A percentile compares a stretch with the other conserved stretches of the same genome.
These are phyloP conservation scores for Neurospora tetraspora DNA, from an alignment of 495 filamentous ascomycete species.

Conservation along the genomic window DNA sequence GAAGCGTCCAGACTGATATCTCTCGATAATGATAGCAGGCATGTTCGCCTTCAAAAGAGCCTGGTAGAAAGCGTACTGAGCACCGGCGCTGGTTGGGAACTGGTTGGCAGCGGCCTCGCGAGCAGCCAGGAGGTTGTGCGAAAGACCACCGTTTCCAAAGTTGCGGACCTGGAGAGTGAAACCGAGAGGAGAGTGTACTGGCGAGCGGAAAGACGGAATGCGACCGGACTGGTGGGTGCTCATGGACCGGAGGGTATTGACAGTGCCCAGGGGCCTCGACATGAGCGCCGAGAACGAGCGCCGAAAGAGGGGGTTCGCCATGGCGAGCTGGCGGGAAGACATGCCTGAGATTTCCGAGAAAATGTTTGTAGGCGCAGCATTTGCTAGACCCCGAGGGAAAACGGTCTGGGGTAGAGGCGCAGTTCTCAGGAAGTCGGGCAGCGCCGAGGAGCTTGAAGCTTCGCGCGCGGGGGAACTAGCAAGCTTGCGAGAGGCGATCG, in stretches of 20 bases:
- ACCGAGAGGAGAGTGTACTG: constrained; percentile 2
- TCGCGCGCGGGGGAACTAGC: constrained; percentile 1
- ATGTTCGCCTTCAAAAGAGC: constrained; percentile 84
- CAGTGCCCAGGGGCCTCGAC: constrained; percentile 12
- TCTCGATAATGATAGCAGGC: constrained; percentile 81
- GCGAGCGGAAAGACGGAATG: constrained; percentile 9
- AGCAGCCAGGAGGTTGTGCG: constrained; percentile 39
- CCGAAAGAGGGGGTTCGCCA: constrained; percentile 28
- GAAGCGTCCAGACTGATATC: constrained; percentile 74
- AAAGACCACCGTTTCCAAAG: constrained; percentile 32
- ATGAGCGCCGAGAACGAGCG: constrained; percentile 16
- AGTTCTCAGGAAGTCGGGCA: constrained; percentile 34
- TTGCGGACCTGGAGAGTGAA: constrained; percentile 18
- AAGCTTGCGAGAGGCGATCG: constrained; percentile 2
- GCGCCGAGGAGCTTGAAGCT: constrained; percentile 1
- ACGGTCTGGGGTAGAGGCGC: constrained; percentile 8
- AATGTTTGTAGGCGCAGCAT: constrained; percentile 16
- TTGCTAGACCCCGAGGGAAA: constrained; percentile 9
- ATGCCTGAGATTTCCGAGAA: constrained; percentile 18
- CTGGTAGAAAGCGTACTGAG: constrained; percentile 89
- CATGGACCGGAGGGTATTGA: constrained; percentile 17
- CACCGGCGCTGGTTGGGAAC: constrained; percentile 72
- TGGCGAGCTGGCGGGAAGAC: constrained; percentile 20
- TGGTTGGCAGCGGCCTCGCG: constrained; percentile 82
- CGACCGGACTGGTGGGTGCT: constrained; percentile 17